Base-by-base conservation (phyloP, 2,329 filamentous ascomycete species). In the Fusarium equiseti region DNA sequence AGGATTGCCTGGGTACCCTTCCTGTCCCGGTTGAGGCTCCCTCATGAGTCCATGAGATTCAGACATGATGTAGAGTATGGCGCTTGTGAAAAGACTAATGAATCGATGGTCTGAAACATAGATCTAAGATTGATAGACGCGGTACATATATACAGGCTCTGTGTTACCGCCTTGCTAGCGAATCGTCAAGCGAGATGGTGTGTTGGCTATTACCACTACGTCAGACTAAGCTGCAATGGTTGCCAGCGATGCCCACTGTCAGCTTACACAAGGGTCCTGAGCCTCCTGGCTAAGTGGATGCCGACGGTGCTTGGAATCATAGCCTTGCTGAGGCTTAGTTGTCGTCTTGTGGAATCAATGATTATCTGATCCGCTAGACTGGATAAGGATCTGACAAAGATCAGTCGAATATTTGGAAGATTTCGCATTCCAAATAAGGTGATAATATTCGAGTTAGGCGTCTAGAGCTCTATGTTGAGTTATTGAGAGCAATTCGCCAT, bases 71-170 rank as follows among this genome's bases (percentile, higher is more conserved):
- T 24, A 10, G 27, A 43, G 8, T 2, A 26, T 11, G 7, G 16
- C n/a, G 24, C 15, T 35, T 22, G 13, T 16, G 6, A 27, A 8
- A 18, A 18, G 20, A 26, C 20, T 26, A 4, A 29, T 20, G 32
- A 43, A 20, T 5, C 13, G 16, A 15, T 42, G 15, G 15, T 15
- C 15, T 35, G 8, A 20, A 26, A 45, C 27, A 15, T 18, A 15
- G 24, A 26, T 22, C 24, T 27, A 24, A n/a, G n/a, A 18, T 26
- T n/a, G 54, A n/a, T 31, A 38, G 11, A 32, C 20, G 29, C 13
- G n/a, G 12, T 40, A 51, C 38, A 59, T 59, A 59, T 62, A 59
- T 59, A 51, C 46, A 24, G 20, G 6, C 18, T 15, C n/a, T 27
- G 5, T 8, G 12, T 44, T 6, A n/a, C 45, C 38, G 13, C 45